Evolutionary conservation across 106 monocot species (phyloP), one percentile per base, ranked within the genome.

Genomic region (Hemerocallis citrina): DNA sequence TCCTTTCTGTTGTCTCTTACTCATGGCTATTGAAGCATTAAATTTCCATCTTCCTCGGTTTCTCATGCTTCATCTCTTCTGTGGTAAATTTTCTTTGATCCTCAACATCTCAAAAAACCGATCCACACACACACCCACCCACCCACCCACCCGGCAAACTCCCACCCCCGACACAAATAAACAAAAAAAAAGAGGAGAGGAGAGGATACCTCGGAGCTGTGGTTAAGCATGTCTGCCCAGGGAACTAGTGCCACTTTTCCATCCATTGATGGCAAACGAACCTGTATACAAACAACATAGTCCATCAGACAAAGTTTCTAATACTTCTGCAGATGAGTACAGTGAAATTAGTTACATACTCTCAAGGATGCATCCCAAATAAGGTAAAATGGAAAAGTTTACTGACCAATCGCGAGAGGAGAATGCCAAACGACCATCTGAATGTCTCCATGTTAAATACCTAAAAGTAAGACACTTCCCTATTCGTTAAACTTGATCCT

Each of bases 191-290:
- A n/a, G n/a, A n/a, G n/a, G n/a, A n/a, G n/a, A n/a, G n/a, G n/a
- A n/a, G n/a, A 54, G 46, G 14, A 43, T 75, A 89, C 94, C 89
- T 95, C 89, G 54, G 89, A 71, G 32, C 72, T 90, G 65, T 95
- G 94, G 52, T 95, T 95, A 68, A 95, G 83, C 94, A 95, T 95
- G 69, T 95, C 94, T 29, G 94, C 94, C 94, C 85, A 95, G 66
- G 94, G 94, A 74, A 95, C 86, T 68, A 95, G 76, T 38, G 94
- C 86, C 65, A 95, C 86, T 68, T 74, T 95, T 72, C 76, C 94
- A 71, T 76, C 78, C 94, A 90, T 95, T 56, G 94, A 83, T 57
- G 94, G 90, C 68, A 86, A 74, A 25, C 94, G 89, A 57, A 95
- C 94, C 93, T 94, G 65, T 31, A 35, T 54, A 38, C 42, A 42